Evolutionary conservation across 2,329 filamentous ascomycete genomes (phyloP).

Genomic region (Verticillium klebahnii): DNA sequence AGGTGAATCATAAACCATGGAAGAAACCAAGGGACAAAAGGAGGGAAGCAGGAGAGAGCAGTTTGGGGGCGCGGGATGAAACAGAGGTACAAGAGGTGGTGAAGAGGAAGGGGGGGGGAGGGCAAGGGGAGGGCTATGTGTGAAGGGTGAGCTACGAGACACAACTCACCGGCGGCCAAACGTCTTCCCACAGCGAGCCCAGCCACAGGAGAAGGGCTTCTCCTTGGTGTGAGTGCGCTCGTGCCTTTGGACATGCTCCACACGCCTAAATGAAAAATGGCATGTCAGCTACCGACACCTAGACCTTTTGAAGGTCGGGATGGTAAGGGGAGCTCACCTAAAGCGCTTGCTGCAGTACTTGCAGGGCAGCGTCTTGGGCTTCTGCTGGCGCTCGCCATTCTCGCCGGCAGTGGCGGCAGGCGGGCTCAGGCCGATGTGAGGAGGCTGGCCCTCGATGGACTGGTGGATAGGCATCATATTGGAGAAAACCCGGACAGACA

Average conservation of each 20-base stretch:
- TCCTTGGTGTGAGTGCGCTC: constrained; percentile 62
- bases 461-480: constrained; percentile 47
- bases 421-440: constrained; percentile 16
- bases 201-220: constrained; percentile 57
- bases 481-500: constrained; percentile 10
- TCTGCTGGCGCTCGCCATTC: constrained; percentile 50
- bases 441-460: constrained; percentile 43
- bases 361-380: constrained; percentile 58
- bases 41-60: neutral
- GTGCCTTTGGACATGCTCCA: constrained; percentile 61
- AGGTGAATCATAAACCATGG: neutral
- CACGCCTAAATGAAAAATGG: constrained; percentile 43
- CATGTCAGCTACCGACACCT: constrained; percentile 32
- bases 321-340: constrained; percentile 39
- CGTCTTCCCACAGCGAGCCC: constrained; percentile 57
- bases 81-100: constrained; percentile 10
- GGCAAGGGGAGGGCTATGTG: neutral
- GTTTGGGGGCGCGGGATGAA: neutral
- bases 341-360: constrained; percentile 60
- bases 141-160: neutral
- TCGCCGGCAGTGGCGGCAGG: constrained; percentile 30
- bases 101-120: constrained; percentile 4
- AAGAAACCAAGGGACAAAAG: neutral
- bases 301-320: constrained; percentile 12
- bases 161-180: constrained; percentile 56